Evolutionary conservation across 139 green algal species (phyloP), one percentile per base, ranked within the genome.

Genomic region (Closterium sp.): DNA sequence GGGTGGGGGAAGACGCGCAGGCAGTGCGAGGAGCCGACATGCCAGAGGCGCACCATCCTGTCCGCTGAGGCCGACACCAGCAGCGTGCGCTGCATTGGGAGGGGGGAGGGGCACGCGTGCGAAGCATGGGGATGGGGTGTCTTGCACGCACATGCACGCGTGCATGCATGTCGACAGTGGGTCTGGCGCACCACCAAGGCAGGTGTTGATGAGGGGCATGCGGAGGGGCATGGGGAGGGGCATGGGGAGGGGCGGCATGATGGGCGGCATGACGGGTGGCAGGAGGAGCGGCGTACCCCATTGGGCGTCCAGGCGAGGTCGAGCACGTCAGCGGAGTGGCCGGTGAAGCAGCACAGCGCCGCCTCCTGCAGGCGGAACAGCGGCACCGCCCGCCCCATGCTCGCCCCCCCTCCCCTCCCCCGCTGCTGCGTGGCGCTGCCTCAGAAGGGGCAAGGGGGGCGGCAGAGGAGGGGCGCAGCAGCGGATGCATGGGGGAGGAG

Each of bases 21-120:
- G 87, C 95, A 96, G 85, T 94, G 86, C 31, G 95, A 31, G 90
- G 97, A 96, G 42, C 89, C 95, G 30, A 97, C 95, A 95, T 98
- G 97, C 97, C 97, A 99, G 91, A 99, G 94, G 45, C 97, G 95
- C 73, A 98, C 97, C 21, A 95, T 97, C 91, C 97, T 98, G 95
- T 99, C 97, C 95, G 98, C 97, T 4, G 95, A 97, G 0, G 96
- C 95, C 0, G 95, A 97, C n/a, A 99, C 96, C 87, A 99, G 91
- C 89, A 99, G 17, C 17, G 62, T 13, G 62, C 62, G 62, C 62
- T 79, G 62, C 38, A 50, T 50, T 50, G 38, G 38, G 62, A 79
- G 62, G 62, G 62, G 19, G 17, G 38, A 50, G 38, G 38, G 38
- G 38, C 38, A 79, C 62, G 11, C 62, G 62, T 27, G 62, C 5